Evolutionary conservation across 2,329 filamentous ascomycete species (phyloP).

Genomic region (Neonectria hederae): DNA sequence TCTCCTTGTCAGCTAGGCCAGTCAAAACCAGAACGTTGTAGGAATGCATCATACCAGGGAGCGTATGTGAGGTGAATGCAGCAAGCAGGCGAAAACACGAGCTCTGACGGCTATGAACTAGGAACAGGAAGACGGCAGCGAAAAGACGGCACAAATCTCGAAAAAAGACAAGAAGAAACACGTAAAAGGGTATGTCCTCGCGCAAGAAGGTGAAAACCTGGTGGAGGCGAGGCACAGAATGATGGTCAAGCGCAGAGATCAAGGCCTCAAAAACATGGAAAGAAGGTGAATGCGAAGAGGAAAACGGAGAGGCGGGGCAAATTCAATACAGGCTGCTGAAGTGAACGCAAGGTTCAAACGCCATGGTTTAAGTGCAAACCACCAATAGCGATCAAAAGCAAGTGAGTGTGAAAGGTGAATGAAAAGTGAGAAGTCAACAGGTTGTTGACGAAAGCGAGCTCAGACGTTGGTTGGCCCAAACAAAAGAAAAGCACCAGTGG

Average conservation of each 20-base stretch:
- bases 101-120: not conserved
- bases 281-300: not conserved
- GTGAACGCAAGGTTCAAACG: not conserved
- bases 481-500: not conserved
- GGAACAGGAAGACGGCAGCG: not conserved
- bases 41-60: not conserved
- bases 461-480: not conserved
- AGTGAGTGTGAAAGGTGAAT: not conserved
- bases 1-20: not conserved
- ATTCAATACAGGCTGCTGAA: too few species aligned
- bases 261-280: not conserved
- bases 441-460: not conserved
- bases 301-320: not conserved
- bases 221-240: not conserved
- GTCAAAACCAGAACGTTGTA: not conserved
- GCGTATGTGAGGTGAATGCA: not conserved
- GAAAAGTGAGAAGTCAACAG: not conserved
- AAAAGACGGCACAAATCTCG: not conserved
- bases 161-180: not conserved
- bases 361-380: not conserved
- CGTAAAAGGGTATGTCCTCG: not conserved
- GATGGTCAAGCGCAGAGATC: not conserved
- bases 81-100: not conserved
- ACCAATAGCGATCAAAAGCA: not conserved
- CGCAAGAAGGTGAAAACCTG: not conserved